Evolutionary conservation across 1,284 basidiomycete species (phyloP).

Genomic region (Ganoderma meredithae): DNA sequence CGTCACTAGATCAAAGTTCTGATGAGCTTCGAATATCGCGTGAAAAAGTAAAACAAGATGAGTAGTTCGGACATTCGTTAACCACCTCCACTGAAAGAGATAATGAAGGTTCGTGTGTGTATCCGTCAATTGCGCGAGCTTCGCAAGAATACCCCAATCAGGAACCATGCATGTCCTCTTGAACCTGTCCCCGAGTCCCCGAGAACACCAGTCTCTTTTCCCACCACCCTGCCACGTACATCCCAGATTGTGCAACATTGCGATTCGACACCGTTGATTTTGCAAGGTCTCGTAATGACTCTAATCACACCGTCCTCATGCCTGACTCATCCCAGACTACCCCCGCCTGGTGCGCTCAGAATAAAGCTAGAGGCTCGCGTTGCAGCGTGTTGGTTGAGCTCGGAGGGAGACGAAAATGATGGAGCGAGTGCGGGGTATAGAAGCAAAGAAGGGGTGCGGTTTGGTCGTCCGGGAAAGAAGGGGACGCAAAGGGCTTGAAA

Average conservation of each 20-base stretch:
- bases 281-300: not conserved
- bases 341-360: not conserved
- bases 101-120: not conserved
- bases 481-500: not conserved
- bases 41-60: not conserved
- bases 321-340: not conserved
- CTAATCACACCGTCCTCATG: not conserved
- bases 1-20: constrained; percentile 59
- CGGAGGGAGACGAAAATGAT: not conserved
- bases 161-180: not conserved
- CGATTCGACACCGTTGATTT: not conserved
- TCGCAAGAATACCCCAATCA: not conserved
- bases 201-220: not conserved
- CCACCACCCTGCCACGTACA: not conserved
- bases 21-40: not conserved
- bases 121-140: not conserved
- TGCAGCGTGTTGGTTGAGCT: not conserved
- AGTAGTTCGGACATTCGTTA: not conserved
- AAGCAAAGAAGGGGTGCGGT: not conserved
- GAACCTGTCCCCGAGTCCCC: not conserved
- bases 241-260: not conserved
- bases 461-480: not conserved
- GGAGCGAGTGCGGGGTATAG: not conserved
- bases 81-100: not conserved
- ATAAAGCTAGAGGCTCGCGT: not conserved